Conservation (phyloP, 352 stramenopile species). For the Phytophthora sojae region DNA sequence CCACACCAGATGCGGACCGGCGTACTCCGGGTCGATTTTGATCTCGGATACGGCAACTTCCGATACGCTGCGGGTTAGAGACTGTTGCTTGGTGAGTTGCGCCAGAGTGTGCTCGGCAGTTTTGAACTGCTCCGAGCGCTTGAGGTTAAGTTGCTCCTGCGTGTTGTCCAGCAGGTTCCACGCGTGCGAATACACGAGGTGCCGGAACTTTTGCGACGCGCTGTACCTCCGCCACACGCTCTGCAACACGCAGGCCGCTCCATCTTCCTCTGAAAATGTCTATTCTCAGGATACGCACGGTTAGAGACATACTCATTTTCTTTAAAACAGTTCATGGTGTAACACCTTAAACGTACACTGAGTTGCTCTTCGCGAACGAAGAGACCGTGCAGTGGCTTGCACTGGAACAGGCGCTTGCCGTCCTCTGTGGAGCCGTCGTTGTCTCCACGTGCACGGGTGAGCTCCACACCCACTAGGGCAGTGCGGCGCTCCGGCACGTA, state of each 20-base stretch:
- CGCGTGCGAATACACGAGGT: constrained; percentile 80
- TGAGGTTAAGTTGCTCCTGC: constrained; percentile 90
- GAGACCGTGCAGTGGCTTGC: constrained; percentile 79
- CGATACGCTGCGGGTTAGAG: constrained; percentile 58
- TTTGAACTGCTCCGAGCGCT: constrained; percentile 88
- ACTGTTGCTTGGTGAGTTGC: constrained; percentile 74
- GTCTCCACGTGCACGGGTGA: constrained; percentile 81
- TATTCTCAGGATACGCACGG: constrained; percentile 33
- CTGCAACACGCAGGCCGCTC: constrained; percentile 80
- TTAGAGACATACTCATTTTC: neutral
- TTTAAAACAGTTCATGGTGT: neutral
- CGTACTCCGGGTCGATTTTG: constrained; percentile 67
- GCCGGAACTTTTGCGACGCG: constrained; percentile 83
- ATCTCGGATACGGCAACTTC: constrained; percentile 65
- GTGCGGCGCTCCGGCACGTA: constrained; percentile 65
- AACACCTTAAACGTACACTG: constrained; percentile 38
- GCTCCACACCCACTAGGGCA: constrained; percentile 83
- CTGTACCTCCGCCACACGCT: constrained; percentile 74
- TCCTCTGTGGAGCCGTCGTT: constrained; percentile 73
- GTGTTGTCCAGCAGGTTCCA: constrained; percentile 93
- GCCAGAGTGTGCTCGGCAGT: constrained; percentile 82
- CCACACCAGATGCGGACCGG: constrained; percentile 82
- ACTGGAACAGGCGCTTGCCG: constrained; percentile 84
- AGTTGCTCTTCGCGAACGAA: constrained; percentile 89
- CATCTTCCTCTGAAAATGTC: constrained; percentile 81